A percentile compares a stretch with the other conserved stretches of the same genome.
These are phyloP conservation scores for Oryza glumipatula DNA, from an alignment of 176 grass and related monocot genomes.

Conservation along the genomic window DNA sequence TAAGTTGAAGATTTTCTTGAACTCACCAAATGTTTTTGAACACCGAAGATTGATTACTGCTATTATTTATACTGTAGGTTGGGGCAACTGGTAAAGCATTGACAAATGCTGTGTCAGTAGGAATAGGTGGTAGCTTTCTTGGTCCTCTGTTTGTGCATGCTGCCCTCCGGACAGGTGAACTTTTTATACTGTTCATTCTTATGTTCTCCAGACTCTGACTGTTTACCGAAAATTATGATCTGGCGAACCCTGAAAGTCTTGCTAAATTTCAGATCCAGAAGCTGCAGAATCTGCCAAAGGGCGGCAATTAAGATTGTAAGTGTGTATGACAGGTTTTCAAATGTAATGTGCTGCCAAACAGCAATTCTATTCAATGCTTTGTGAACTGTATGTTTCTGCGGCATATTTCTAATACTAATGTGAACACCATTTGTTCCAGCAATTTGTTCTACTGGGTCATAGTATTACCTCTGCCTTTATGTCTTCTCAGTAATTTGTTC, in stretches of 20 bases:
- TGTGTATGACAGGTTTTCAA: conserved; percentile 8
- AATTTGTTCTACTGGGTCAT: neutral
- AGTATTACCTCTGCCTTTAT: neutral
- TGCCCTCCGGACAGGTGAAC: conserved; percentile 80
- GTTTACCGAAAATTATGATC: conserved; percentile 6
- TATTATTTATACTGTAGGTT: conserved; percentile 57
- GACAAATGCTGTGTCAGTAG: conserved; percentile 84
- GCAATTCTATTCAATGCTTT: neutral
- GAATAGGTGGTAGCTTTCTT: conserved; percentile 96
- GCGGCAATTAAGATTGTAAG: conserved; percentile 93
- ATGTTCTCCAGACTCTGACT: neutral
- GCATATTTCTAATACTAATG: neutral
- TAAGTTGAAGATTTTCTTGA: conserved; percentile 35
- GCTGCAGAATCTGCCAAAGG: conserved; percentile 83
- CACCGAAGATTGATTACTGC: neutral
- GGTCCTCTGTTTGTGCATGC: conserved; percentile 94
- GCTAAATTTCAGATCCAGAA: conserved; percentile 69
- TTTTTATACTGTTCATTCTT: neutral
- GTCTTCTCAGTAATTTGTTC: neutral
- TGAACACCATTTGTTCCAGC: neutral
- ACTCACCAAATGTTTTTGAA: neutral
- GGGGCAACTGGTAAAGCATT: conserved; percentile 84
- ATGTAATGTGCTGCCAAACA: neutral
- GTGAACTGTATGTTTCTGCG: neutral
- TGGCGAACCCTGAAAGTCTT: conserved; percentile 16